Percentiles rank a stretch among this genome's conserved stretches.
Evolutionary conservation across 2,329 filamentous ascomycete species (phyloP).

Genomic region (Colletotrichum limetticola): DNA sequence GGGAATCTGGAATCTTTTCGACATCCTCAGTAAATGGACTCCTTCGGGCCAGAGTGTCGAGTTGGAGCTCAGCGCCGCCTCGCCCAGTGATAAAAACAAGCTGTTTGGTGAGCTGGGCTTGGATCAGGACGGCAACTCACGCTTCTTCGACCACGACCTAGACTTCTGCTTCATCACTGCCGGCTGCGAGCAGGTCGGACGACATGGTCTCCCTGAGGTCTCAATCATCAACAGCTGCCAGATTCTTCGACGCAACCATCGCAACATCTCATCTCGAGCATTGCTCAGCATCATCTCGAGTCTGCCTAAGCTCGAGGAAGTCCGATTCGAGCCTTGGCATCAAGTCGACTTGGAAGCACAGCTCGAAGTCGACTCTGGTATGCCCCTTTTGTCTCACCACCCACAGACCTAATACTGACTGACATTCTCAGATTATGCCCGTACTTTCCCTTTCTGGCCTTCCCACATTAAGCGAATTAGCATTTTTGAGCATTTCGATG

Average conservation of each 20-base stretch:
- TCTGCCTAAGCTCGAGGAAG: conserved; percentile 35
- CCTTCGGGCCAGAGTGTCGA: conserved; percentile 33
- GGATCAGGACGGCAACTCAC: conserved; percentile 38
- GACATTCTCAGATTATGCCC: conserved; percentile 33
- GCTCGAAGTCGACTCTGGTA: conserved; percentile 35
- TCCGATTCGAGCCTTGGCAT: conserved; percentile 38
- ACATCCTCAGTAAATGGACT: conserved; percentile 39
- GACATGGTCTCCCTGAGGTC: conserved; percentile 38
- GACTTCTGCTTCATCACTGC: conserved; percentile 37
- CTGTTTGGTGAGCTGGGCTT: conserved; percentile 38
- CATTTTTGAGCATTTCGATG: conserved; percentile 38
- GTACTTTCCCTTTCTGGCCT: conserved; percentile 38
- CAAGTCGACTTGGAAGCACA: conserved; percentile 36
- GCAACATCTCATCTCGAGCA: conserved; percentile 37
- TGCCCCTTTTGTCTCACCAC: not conserved
- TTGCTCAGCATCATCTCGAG: conserved; percentile 38
- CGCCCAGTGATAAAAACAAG: conserved; percentile 38
- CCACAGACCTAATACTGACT: not conserved
- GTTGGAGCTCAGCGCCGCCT: conserved; percentile 40
- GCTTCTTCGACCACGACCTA: conserved; percentile 40
- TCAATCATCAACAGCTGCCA: conserved; percentile 34
- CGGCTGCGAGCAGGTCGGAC: conserved; percentile 35
- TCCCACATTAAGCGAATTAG: conserved; percentile 35
- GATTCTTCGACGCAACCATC: conserved; percentile 37
- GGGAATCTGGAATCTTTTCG: conserved; percentile 39